Evolutionary conservation across 2,329 filamentous ascomycete genomes (phyloP).

Genomic region (Ramularia endophylla): DNA sequence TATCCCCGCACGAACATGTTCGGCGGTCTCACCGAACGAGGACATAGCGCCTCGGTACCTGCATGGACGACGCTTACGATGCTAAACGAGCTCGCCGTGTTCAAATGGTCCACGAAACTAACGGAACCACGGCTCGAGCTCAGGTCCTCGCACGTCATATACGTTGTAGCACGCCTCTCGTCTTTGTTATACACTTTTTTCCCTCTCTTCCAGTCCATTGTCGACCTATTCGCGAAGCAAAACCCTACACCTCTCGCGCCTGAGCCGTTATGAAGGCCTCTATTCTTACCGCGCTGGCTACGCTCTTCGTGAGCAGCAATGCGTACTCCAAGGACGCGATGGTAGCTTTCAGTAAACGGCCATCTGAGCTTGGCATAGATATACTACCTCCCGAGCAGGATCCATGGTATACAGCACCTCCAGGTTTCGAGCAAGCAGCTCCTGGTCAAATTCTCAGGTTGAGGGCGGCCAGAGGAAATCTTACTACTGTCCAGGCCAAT

Average conservation of each 20-base stretch:
- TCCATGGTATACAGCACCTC: constrained; percentile 33
- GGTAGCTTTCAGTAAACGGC: constrained; percentile 7
- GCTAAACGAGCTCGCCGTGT: too few species aligned
- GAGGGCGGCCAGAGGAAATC: constrained; percentile 26
- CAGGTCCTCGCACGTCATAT: too few species aligned
- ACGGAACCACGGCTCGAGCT: too few species aligned
- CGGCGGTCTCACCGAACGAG: too few species aligned
- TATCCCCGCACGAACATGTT: too few species aligned
- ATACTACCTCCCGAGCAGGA: constrained; percentile 31
- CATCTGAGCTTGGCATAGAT: constrained; percentile 8
- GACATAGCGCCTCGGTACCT: too few species aligned
- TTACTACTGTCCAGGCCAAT: constrained; percentile 22
- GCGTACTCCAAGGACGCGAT: constrained; percentile 12
- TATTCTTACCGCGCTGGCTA: constrained; percentile 1
- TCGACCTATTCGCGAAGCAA: background rate
- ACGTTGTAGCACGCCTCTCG: too few species aligned
- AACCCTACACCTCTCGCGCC: background rate
- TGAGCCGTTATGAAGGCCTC: constrained; percentile 9
- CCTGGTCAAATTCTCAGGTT: constrained; percentile 33
- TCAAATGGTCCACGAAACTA: too few species aligned
- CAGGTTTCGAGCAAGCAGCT: constrained; percentile 20
- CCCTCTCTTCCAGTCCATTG: background rate
- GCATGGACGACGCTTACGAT: too few species aligned
- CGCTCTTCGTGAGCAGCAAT: constrained; percentile 7
- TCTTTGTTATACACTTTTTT: too few species aligned